Evolutionary conservation across 352 stramenopile genomes (phyloP).

Genomic region (Pilasporangium apinafurcum): DNA sequence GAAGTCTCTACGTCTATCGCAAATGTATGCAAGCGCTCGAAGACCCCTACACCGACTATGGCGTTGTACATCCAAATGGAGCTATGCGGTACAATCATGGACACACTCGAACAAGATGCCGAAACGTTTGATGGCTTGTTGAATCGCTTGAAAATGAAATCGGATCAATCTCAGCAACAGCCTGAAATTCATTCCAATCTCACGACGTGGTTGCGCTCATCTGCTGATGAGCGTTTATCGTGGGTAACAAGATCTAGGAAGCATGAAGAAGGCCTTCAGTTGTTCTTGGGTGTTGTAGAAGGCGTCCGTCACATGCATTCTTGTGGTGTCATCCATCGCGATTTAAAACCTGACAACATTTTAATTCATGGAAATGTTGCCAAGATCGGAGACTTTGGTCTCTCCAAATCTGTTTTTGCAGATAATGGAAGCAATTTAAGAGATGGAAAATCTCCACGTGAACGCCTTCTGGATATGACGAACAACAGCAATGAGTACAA

Average conservation of each 20-base stretch:
- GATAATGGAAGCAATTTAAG: too few species aligned
- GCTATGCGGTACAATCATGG: conserved; percentile 27
- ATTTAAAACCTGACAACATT: conserved; percentile 73
- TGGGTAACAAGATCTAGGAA: conserved; percentile 28
- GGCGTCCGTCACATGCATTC: conserved; percentile 77
- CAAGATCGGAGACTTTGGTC: conserved; percentile 65
- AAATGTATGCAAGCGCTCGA: conserved; percentile 2
- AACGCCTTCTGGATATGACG: conserved; percentile 12
- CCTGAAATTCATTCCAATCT: conserved; percentile 57
- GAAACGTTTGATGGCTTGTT: conserved; percentile 42
- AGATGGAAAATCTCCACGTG: conserved; percentile 7
- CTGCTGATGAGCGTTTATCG: conserved; percentile 34
- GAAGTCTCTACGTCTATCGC: neutral
- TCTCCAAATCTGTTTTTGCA: conserved; percentile 51
- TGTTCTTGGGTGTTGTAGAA: conserved; percentile 58
- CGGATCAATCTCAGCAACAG: conserved; percentile 5
- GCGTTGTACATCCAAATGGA: conserved; percentile 82
- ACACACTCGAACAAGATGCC: conserved; percentile 10
- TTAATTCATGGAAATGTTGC: conserved; percentile 57
- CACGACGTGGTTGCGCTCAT: conserved; percentile 63
- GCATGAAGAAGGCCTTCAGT: conserved; percentile 52
- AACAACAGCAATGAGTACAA: conserved; percentile 21
- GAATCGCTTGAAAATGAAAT: conserved; percentile 20
- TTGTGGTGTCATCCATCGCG: conserved; percentile 62
- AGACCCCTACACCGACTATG: conserved; percentile 28